Evolutionary conservation across 2,329 filamentous ascomycete genomes (phyloP).

Genomic region (Pseudocercospora eumusae): DNA sequence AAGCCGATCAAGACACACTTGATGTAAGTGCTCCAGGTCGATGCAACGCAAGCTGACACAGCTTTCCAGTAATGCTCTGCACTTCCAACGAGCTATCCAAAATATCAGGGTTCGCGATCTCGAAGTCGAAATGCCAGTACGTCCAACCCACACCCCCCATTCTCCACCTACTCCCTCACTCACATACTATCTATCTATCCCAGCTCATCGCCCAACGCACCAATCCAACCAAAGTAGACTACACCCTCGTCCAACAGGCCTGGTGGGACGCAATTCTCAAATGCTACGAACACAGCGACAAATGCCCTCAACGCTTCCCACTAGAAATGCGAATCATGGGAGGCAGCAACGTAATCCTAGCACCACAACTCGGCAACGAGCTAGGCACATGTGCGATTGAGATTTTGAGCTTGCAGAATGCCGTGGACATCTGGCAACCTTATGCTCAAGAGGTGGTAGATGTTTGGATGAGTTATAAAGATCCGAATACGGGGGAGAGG

Average conservation of each 20-base stretch:
- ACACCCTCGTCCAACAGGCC: constrained; percentile 47
- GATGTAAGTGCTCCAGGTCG: background rate
- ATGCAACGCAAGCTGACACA: constrained; percentile 1
- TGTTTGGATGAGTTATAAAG: constrained; percentile 46
- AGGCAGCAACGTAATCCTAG: constrained; percentile 16
- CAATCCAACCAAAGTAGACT: constrained; percentile 45
- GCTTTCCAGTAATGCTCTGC: constrained; percentile 4
- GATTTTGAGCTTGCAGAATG: constrained; percentile 40
- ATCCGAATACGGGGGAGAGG: constrained; percentile 33
- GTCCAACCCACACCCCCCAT: background rate
- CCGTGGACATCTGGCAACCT: constrained; percentile 44
- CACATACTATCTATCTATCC: background rate
- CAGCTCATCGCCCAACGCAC: constrained; percentile 39
- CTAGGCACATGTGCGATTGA: constrained; percentile 18
- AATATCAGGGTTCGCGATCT: constrained; percentile 20
- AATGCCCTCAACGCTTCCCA: constrained; percentile 36
- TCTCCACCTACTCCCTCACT: background rate
- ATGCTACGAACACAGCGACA: constrained; percentile 41
- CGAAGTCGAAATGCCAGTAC: constrained; percentile 33
- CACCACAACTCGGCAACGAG: constrained; percentile 17
- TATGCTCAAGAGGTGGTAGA: constrained; percentile 49
- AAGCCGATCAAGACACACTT: constrained; percentile 19
- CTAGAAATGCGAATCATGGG: constrained; percentile 22
- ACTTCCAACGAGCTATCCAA: constrained; percentile 22
- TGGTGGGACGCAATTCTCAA: constrained; percentile 56